These are phyloP conservation scores for Paramecium biaurelia DNA, from an alignment of 73 alveolate genomes.

Conservation along the genomic window DNA sequence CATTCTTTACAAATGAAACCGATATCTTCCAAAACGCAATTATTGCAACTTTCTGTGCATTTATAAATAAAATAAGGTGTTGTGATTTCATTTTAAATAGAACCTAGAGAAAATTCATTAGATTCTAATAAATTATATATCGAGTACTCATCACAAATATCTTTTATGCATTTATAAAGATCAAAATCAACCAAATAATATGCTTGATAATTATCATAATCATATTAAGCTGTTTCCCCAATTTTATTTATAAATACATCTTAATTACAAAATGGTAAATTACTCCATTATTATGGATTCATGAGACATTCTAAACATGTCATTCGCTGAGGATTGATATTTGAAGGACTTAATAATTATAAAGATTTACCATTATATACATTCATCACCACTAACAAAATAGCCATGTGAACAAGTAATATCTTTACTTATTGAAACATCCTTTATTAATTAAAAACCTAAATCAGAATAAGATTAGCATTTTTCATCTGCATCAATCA, in stretches of 20 bases:
- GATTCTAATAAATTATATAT: too few species aligned
- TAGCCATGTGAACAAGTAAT: neutral
- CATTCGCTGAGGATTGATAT: neutral
- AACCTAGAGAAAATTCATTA: too few species aligned
- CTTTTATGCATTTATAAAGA: too few species aligned
- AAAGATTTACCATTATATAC: neutral
- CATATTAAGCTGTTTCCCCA: neutral
- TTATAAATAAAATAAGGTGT: too few species aligned
- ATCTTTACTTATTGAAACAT: neutral
- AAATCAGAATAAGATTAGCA: neutral
- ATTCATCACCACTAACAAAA: neutral
- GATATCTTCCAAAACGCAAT: neutral
- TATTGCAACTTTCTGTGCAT: neutral
- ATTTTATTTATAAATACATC: neutral
- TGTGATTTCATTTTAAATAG: neutral
- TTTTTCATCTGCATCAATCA: neutral
- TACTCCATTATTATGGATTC: neutral
- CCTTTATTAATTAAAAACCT: neutral
- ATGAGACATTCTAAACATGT: neutral
- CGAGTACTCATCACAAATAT: too few species aligned
- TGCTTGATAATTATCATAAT: neutral
- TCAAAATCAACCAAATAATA: too few species aligned
- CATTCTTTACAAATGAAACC: neutral
- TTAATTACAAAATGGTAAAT: neutral
- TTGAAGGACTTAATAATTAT: neutral